These are phyloP conservation scores for Ogataea neopini DNA, from an alignment of 805 yeast genomes.

Conservation along the genomic window DNA sequence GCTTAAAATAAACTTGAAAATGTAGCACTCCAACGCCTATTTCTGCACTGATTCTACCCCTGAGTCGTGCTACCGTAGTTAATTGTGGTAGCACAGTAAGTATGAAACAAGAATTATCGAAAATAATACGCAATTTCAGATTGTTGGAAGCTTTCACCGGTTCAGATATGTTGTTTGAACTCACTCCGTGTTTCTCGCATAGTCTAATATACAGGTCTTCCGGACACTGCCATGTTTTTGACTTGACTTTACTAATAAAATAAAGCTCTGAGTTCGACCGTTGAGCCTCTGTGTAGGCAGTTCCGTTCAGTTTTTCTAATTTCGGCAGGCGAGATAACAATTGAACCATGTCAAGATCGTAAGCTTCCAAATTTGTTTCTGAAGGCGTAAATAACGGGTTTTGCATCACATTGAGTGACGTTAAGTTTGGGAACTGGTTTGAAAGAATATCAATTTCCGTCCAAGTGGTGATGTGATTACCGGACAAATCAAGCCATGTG, in stretches of 20 bases:
- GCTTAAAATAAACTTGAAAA: constrained; percentile 26
- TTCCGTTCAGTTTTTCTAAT: constrained; percentile 57
- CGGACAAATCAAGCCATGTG: constrained; percentile 48
- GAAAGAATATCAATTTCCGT: constrained; percentile 45
- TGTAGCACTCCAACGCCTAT: constrained; percentile 26
- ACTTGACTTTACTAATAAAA: constrained; percentile 53
- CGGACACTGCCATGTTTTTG: constrained; percentile 29
- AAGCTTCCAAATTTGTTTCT: constrained; percentile 15
- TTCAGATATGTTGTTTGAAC: too few species aligned
- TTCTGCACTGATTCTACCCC: constrained; percentile 33
- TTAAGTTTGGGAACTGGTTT: constrained; percentile 42
- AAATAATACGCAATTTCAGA: too few species aligned
- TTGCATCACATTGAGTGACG: constrained; percentile 47
- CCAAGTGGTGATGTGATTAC: constrained; percentile 52
- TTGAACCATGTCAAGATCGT: constrained; percentile 22
- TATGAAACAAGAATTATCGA: too few species aligned
- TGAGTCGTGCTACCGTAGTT: constrained; percentile 40
- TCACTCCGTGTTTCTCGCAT: constrained; percentile 37
- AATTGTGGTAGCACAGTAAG: constrained; percentile 31
- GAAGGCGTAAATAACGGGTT: constrained; percentile 49
- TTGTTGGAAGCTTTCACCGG: too few species aligned
- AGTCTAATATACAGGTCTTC: constrained; percentile 45
- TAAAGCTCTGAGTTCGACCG: constrained; percentile 68
- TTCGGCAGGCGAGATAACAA: constrained; percentile 28
- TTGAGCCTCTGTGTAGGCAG: constrained; percentile 45